Evolutionary conservation across 768 basidiomycete genomes (phyloP).

Genomic region (Rhodotorula paludigena): DNA sequence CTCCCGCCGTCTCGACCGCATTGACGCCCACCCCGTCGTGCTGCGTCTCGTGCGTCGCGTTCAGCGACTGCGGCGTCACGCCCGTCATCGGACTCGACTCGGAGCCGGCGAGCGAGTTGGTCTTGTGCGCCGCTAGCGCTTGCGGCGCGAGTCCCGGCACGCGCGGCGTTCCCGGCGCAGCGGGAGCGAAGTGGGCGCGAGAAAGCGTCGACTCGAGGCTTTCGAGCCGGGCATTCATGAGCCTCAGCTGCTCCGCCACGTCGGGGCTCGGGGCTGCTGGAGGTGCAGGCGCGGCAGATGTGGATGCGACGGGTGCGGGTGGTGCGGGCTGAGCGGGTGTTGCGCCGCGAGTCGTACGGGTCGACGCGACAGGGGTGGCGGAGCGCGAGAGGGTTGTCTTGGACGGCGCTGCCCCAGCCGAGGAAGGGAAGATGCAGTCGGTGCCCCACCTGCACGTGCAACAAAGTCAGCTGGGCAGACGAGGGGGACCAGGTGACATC

Average conservation of each 20-base stretch:
- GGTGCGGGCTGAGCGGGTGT: not conserved
- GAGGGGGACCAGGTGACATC: not conserved
- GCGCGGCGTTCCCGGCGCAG: too few species aligned
- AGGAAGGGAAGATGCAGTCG: constrained; percentile 32
- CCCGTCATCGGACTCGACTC: too few species aligned
- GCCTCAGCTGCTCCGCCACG: constrained; percentile 24
- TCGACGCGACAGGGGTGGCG: not conserved
- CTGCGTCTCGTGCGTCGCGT: not conserved
- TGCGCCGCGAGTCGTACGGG: not conserved
- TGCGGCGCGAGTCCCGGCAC: not conserved
- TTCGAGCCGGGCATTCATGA: constrained; percentile 36
- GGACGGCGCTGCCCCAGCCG: constrained; percentile 8
- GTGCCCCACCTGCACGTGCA: constrained; percentile 11
- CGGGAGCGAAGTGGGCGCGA: not conserved
- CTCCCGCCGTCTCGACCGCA: constrained; percentile 33
- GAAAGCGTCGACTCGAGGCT: constrained; percentile 31
- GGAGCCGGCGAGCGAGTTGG: too few species aligned
- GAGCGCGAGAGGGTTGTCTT: not conserved
- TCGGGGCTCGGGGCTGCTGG: not conserved
- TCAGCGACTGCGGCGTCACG: not conserved
- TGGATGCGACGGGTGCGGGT: not conserved
- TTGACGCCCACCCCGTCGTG: constrained; percentile 17
- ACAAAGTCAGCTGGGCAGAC: not conserved
- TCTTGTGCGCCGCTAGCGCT: not conserved
- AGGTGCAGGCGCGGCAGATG: not conserved